Evolutionary conservation across 192 early-diverging fungal species (phyloP), one percentile per base, ranked within the genome.

Genomic region (Bifiguratus adelaidae): DNA sequence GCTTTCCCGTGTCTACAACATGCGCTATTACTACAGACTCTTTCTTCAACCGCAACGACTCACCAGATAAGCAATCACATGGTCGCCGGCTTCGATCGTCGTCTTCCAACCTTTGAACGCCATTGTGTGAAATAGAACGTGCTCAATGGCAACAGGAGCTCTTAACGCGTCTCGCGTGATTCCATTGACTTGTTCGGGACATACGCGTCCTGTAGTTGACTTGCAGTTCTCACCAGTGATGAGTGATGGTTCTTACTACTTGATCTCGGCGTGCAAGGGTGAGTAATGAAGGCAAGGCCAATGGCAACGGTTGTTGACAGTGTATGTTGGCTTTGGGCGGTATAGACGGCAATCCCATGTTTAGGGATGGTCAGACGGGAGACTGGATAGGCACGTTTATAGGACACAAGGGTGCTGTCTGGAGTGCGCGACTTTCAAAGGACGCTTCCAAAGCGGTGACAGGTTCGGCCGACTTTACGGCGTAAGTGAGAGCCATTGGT

Each of bases 361-460:
- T 93, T 55, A 73, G 88, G 48, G 77, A 88, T 50, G 90, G 90
- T 7, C 72, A 77, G 30, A 93, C 90, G 2, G 90, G 90, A 41
- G 90, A 93, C 61, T 93, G 90, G 90, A 86, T 93, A 46, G 90
- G 90, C 12, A 89, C 83, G 8, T 93, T 93, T 44, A 52, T 81
- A 52, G 90, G 87, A 34, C 90, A 93, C 59, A 93, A 93, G 67
- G 90, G 90, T 30, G 90, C 90, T 0, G 88, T 94, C 3, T 91
- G 91, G 91, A 82, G 77, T 45, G 83, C 91, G 22, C 74, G 80
- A 50, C 72, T 94, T 41, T 82, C 73, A 13, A 67, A 73, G 20
- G 82, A 88, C 57, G 80, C 89, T 8, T 61, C 74, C n/a, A 70
- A 73, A 30, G 88, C 89, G 25, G 88, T 91, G 3, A 94, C 91